Percentiles rank a stretch among this genome's conserved stretches.
These are phyloP conservation scores for Penicillium chermesinum DNA, from an alignment of 495 filamentous ascomycete species.

Conservation along the genomic window DNA sequence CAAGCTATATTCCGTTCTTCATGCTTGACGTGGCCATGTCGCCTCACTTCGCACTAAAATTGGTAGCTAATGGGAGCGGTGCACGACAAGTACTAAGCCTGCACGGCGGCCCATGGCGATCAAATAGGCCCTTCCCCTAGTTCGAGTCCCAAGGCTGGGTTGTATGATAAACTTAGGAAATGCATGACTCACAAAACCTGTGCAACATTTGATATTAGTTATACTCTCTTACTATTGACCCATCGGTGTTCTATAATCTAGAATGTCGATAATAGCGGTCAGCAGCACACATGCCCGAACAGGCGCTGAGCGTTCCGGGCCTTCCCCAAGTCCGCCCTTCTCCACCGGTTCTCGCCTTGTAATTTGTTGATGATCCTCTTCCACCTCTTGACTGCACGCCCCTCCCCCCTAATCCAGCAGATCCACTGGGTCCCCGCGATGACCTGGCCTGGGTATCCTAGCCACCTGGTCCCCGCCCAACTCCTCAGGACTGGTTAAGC, in stretches of 20 bases:
- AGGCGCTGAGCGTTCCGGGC: not conserved
- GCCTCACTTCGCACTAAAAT: constrained; percentile 7
- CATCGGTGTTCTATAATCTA: too few relatives aligned
- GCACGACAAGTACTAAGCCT: not conserved
- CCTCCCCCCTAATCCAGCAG: not conserved
- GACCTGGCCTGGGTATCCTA: constrained; percentile 29
- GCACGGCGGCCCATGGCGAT: constrained; percentile 3
- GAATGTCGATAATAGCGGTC: constrained; percentile 20
- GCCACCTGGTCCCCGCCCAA: not conserved
- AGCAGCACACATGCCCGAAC: constrained; percentile 8
- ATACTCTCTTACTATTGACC: too few relatives aligned
- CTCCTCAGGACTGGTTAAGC: constrained; percentile 9
- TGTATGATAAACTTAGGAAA: too few relatives aligned
- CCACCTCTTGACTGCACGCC: constrained; percentile 1
- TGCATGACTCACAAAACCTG: not conserved
- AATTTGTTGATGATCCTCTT: constrained; percentile 10
- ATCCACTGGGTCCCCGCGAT: constrained; percentile 28
- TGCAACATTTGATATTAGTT: too few relatives aligned
- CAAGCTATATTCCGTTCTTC: not conserved
- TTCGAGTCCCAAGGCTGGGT: too few relatives aligned
- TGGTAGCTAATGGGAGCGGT: not conserved
- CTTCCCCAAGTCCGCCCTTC: not conserved
- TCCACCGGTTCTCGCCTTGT: constrained; percentile 6
- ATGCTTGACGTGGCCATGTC: constrained; percentile 4
- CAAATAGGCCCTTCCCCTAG: too few relatives aligned